These are phyloP conservation scores for Xylaria grammica DNA, from an alignment of 495 filamentous ascomycete species.

Conservation along the genomic window DNA sequence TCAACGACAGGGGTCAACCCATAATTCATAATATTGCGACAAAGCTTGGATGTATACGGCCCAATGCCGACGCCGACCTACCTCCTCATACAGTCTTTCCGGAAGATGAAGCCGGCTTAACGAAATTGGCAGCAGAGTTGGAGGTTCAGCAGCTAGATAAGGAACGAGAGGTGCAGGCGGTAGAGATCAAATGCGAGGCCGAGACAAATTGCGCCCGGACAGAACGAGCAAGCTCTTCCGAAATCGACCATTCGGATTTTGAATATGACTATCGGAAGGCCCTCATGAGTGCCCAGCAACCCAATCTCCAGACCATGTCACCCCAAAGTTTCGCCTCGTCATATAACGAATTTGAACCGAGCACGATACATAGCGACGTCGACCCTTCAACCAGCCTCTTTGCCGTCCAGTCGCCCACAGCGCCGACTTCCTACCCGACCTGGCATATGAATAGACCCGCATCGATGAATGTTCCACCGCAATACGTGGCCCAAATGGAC, in stretches of 20 bases:
- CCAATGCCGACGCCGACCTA: conserved; percentile 59
- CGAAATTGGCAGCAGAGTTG: conserved; percentile 54
- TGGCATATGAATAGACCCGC: conserved; percentile 44
- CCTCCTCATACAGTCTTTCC: conserved; percentile 58
- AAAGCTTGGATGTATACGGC: conserved; percentile 62
- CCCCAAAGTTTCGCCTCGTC: conserved; percentile 48
- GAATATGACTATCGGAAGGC: conserved; percentile 54
- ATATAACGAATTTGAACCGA: conserved; percentile 49
- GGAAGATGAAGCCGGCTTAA: conserved; percentile 57
- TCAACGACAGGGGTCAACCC: conserved; percentile 61
- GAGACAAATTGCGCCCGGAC: conserved; percentile 44
- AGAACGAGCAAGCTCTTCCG: conserved; percentile 57
- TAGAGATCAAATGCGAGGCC: conserved; percentile 41
- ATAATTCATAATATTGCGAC: conserved; percentile 63
- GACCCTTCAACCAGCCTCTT: conserved; percentile 34
- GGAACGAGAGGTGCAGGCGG: conserved; percentile 34
- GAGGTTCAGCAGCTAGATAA: conserved; percentile 48
- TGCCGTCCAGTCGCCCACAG: conserved; percentile 38
- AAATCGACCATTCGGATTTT: conserved; percentile 57
- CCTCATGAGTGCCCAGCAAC: conserved; percentile 39
- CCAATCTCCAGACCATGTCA: conserved; percentile 49
- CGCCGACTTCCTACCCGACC: conserved; percentile 31
- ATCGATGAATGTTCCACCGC: conserved; percentile 39
- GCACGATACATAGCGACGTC: conserved; percentile 37
- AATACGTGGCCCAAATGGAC: conserved; percentile 42